Evolutionary conservation across 768 basidiomycete genomes (phyloP), one percentile per base, ranked within the genome.

Genomic region (Candolleomyces efflorescens): DNA sequence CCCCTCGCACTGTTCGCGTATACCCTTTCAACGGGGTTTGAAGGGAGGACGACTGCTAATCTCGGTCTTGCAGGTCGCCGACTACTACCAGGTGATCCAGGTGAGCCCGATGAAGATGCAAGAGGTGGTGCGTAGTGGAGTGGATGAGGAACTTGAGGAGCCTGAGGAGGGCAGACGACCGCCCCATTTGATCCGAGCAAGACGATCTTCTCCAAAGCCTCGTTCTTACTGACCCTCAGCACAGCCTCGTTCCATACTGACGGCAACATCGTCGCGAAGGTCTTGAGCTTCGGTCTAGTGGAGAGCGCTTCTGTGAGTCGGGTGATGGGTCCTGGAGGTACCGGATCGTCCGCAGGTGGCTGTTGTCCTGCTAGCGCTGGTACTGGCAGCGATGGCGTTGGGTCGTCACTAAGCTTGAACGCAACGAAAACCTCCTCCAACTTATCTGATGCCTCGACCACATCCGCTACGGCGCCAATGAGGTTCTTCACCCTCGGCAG

Each of bases 161-260:
- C n/a, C n/a, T n/a, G n/a, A n/a, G n/a, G n/a, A n/a, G n/a, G n/a
- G n/a, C n/a, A n/a, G n/a, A n/a, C n/a, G n/a, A n/a, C n/a, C n/a
- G n/a, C 37, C 65, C 62, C 49, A 22, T 43, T 60, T 49, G 61
- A 63, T 36, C 72, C 71, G 3, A 65, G 62, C 2, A 77, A 63
- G 2, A 77, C 68, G 63, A 86, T 77, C 45, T 77, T 73, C 61
- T 80, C 72, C 51, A 86, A 73, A 1, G 69, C 55, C 0, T 78
- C 75, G 67, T 86, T 86, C 6, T 64, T 54, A 41, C 80, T 73
- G 39, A 86, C 72, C 44, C 75, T 62, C 57, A 83, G 76, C 56
- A 86, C 75, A 13, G 79, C 63, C 45, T 76, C 71, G 67, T 81
- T 84, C 86, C 85, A 87, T 0, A 85, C 71, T 3, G 78, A 75